These are phyloP conservation scores for Cercospora sojina DNA, from an alignment of 2,329 filamentous ascomycete species.

Conservation along the genomic window DNA sequence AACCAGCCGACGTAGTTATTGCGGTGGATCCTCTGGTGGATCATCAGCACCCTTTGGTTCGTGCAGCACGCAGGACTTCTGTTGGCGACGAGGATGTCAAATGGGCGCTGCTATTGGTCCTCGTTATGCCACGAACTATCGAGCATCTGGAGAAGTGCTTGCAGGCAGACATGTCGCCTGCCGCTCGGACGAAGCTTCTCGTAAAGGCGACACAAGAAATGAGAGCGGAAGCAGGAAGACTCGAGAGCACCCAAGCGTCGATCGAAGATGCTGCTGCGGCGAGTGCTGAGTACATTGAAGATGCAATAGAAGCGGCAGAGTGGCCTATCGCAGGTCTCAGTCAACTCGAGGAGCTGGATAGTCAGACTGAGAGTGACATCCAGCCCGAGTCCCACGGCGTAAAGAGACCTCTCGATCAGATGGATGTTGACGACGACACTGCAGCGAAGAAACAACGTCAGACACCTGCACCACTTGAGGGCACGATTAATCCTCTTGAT, in stretches of 20 bases:
- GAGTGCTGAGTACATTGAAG: constrained; percentile 27
- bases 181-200: constrained; percentile 38
- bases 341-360: constrained; percentile 35
- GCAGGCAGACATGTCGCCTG: constrained; percentile 26
- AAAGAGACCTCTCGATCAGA: constrained; percentile 25
- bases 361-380: constrained; percentile 37
- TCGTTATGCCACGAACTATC: constrained; percentile 44
- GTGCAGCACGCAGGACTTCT: constrained; percentile 11
- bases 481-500: constrained; percentile 37
- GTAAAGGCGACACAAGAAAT: constrained; percentile 41
- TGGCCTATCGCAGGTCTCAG: constrained; percentile 33
- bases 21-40: constrained; percentile 40
- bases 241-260: constrained; percentile 31
- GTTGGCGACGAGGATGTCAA: constrained; percentile 1
- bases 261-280: constrained; percentile 27
- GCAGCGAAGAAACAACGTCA: constrained; percentile 32
- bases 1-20: constrained; percentile 42
- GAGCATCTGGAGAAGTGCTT: constrained; percentile 48
- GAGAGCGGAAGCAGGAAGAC: constrained; percentile 37
- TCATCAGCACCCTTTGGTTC: constrained; percentile 18
- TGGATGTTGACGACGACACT: not conserved
- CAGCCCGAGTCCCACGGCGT: constrained; percentile 18
- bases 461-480: constrained; percentile 17
- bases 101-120: constrained; percentile 37
- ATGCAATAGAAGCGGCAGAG: constrained; percentile 15